phyloP scores from a whole-genome alignment of 805 yeast species.

The Sungouiozyma ichnusensis region DNA sequence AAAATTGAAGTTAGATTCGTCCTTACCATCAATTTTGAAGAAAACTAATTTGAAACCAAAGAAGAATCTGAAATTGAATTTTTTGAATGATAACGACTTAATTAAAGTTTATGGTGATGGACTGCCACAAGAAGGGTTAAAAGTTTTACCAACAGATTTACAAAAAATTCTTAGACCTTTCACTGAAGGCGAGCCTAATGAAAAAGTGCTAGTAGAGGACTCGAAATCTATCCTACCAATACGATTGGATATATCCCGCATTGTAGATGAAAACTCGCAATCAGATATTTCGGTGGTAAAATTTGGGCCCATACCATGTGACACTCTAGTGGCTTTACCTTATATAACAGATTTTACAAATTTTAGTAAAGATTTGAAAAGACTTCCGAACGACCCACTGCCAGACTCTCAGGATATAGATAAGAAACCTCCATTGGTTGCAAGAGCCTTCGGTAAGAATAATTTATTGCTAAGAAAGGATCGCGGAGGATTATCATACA shows the following conservation, averaged over 20 bases:
- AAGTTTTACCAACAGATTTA: slow-evolving; percentile 21
- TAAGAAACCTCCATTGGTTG: slow-evolving; percentile 18
- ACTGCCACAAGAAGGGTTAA: slow-evolving; percentile 21
- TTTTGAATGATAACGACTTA: slow-evolving; percentile 18
- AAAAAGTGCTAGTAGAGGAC: slow-evolving; percentile 14
- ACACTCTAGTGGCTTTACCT: slow-evolving; percentile 14
- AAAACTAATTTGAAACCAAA: slow-evolving; percentile 1
- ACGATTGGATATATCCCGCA: slow-evolving; percentile 2
- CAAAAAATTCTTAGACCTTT: slow-evolving; percentile 26
- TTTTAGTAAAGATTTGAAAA: slow-evolving; percentile 19
- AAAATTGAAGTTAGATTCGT: background rate
- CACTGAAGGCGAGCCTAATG: slow-evolving; percentile 28
- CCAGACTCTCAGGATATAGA: slow-evolving; percentile 2
- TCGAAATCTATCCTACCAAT: slow-evolving; percentile 11
- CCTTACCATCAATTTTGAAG: slow-evolving; percentile 19
- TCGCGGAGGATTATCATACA: slow-evolving; percentile 30
- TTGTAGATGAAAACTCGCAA: slow-evolving; percentile 3
- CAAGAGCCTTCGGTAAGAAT: slow-evolving; percentile 28
- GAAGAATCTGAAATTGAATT: slow-evolving; percentile 10
- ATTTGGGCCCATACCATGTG: slow-evolving; percentile 23
- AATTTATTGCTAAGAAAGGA: slow-evolving; percentile 23
- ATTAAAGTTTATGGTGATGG: slow-evolving; percentile 27
- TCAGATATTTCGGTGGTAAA: slow-evolving; percentile 23
- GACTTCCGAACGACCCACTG: slow-evolving; percentile 15
- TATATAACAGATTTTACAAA: slow-evolving; percentile 20